Evolutionary conservation across 345 rosid species (phyloP), one percentile per base, ranked within the genome.

Genomic region (Eutrema heterophyllum): DNA sequence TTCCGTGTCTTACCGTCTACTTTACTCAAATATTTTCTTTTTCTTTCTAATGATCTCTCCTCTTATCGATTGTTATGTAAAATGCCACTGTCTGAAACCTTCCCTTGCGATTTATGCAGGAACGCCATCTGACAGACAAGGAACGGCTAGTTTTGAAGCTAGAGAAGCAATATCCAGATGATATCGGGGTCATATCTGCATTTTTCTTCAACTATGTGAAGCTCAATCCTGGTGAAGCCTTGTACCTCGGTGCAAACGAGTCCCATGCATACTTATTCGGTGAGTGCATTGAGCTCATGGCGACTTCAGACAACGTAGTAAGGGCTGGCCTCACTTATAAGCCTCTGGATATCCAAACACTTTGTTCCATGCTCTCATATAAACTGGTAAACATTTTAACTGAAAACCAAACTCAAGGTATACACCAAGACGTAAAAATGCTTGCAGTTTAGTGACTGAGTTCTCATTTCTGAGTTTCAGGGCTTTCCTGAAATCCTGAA

Each of bases 241-340:
- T 96, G 82, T 92, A 86, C 80, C 91, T 96, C 2, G 96, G 96
- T 76, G 91, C 97, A 50, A 90, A 96, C 73, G 98, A 90, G 77
- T 98, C 97, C 6, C 99, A 96, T 57, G 99, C 99, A 0, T 96
- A 96, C 67, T 66, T 96, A 58, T 83, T 66, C 11, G 99, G 99
- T 11, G 99, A 96, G 13, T 92, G 98, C 77, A 45, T 92, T 26
- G 99, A 96, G 64, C 88, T 96, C 87, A 96, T 96, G 99, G 99
- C 98, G 16, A 89, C 99, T 50, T 96, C 99, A 21, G 98, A 96
- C 86, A 96, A 92, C 58, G 99, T 92, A 61, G 98, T 96, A 41
- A 87, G 99, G 46, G 99, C 99, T 73, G 99, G 99, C 67, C 95
- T 96, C 72, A 96, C 99, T 65, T 88, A 97, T 56, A 96, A 96